A percentile compares a stretch with the other conserved stretches of the same genome.
Conservation (phyloP, 2,329 filamentous ascomycete genomes). For the Pseudogymnoascus sp. region DNA sequence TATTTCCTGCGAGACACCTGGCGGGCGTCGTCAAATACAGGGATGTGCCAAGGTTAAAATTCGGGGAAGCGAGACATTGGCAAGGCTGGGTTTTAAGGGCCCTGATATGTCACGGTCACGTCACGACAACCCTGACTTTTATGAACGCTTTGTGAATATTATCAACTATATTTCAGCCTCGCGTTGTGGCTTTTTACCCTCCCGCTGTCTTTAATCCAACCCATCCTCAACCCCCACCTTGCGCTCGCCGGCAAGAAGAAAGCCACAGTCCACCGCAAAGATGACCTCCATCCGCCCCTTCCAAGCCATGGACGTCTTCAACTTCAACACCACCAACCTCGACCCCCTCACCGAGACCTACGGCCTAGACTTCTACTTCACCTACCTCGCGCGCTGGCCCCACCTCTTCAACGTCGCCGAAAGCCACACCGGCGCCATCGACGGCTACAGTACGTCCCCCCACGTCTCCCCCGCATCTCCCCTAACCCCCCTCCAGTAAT, state of each 20-base stretch:
- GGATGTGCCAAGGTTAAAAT: slow-evolving; percentile 39
- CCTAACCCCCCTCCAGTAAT: slow-evolving; percentile 57
- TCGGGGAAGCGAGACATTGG: slow-evolving; percentile 24
- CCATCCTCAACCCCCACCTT: neutral
- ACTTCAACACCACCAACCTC: slow-evolving; percentile 89
- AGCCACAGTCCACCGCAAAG: slow-evolving; percentile 9
- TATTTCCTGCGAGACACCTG: slow-evolving; percentile 23
- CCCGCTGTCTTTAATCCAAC: neutral
- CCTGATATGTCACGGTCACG: neutral
- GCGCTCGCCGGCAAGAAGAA: neutral
- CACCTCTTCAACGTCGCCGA: slow-evolving; percentile 89
- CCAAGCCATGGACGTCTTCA: slow-evolving; percentile 74
- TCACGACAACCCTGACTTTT: neutral
- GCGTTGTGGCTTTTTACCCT: neutral
- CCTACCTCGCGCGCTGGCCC: slow-evolving; percentile 94
- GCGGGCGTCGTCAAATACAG: slow-evolving; percentile 30
- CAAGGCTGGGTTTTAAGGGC: neutral
- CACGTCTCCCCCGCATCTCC: slow-evolving; percentile 2
- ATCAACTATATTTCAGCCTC: neutral
- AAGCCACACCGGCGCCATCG: slow-evolving; percentile 76
- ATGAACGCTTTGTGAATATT: neutral
- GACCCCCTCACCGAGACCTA: slow-evolving; percentile 98
- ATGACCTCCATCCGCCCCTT: slow-evolving; percentile 88
- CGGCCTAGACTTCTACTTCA: slow-evolving; percentile 88
- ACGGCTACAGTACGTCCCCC: slow-evolving; percentile 72